These are phyloP conservation scores for Verticillium zaregamsianum DNA, from an alignment of 2,329 filamentous ascomycete species.

Conservation along the genomic window DNA sequence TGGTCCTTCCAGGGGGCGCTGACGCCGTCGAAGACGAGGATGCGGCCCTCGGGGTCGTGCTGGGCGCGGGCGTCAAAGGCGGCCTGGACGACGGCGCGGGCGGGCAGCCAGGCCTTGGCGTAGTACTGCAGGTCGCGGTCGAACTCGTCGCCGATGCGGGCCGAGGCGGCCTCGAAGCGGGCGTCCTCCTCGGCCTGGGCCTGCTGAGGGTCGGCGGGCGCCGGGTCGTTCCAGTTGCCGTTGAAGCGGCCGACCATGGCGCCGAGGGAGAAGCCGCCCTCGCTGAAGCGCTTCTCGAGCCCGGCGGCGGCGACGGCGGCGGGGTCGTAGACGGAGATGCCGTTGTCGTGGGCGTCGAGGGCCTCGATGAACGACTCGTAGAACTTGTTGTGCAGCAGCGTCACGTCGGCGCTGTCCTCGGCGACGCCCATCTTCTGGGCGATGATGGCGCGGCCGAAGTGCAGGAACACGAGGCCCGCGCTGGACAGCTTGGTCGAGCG, in stretches of 20 bases:
- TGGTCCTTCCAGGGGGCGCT: conserved; percentile 96
- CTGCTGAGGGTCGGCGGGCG: conserved; percentile 45
- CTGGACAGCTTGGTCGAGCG: conserved; percentile 86
- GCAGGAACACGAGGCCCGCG: conserved; percentile 90
- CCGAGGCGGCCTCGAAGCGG: conserved; percentile 72
- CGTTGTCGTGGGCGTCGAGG: conserved; percentile 96
- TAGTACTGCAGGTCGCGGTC: conserved; percentile 75
- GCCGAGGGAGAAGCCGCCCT: conserved; percentile 79
- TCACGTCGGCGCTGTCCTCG: conserved; percentile 62
- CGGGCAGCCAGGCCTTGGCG: conserved; percentile 77
- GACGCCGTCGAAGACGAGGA: conserved; percentile 74
- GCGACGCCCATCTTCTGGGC: conserved; percentile 50
- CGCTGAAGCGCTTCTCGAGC: conserved; percentile 76
- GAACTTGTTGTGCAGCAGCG: conserved; percentile 78
- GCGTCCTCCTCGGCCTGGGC: conserved; percentile 75
- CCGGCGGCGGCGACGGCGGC: conserved; percentile 64
- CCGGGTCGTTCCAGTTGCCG: conserved; percentile 70
- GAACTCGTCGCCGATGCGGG: conserved; percentile 87
- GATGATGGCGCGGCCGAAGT: conserved; percentile 86
- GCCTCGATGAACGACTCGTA: conserved; percentile 95
- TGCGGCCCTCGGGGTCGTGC: conserved; percentile 69
- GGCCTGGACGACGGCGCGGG: conserved; percentile 69
- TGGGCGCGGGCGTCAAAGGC: conserved; percentile 68
- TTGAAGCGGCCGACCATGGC: conserved; percentile 80
- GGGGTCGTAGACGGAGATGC: conserved; percentile 78